A percentile compares a stretch with the other conserved stretches of the same genome.
Conservation (phyloP, 441 rosid genomes). For the Populus hybrid region DNA sequence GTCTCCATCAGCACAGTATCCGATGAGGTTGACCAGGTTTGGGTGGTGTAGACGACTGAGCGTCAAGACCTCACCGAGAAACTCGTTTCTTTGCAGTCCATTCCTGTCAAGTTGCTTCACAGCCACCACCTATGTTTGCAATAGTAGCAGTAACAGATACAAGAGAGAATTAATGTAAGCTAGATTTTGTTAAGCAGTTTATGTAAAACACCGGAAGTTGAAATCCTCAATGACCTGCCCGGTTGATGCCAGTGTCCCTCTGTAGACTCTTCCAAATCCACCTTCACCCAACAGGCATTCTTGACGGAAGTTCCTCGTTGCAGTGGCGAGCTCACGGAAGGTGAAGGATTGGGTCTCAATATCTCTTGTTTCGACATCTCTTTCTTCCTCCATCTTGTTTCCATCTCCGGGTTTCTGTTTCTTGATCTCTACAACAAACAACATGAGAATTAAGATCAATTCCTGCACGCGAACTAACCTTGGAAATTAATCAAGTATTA, state of each 20-base stretch:
- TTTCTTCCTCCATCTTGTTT: conserved; percentile 1
- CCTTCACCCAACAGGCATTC: conserved; percentile 36
- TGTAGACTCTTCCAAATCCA: conserved; percentile 58
- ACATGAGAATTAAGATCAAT: background rate
- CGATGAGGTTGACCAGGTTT: conserved; percentile 65
- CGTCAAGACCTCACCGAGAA: conserved; percentile 51
- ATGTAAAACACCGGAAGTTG: background rate
- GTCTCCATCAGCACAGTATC: conserved; percentile 94
- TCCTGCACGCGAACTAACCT: background rate
- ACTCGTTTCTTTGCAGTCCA: conserved; percentile 65
- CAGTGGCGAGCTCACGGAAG: conserved; percentile 78
- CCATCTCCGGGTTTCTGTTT: conserved; percentile 21
- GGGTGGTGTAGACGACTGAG: conserved; percentile 60
- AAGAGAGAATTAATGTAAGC: background rate
- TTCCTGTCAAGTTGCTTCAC: conserved; percentile 87
- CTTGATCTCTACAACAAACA: conserved; percentile 20
- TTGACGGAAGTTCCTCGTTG: conserved; percentile 81
- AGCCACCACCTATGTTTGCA: conserved; percentile 59
- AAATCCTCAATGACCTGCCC: conserved; percentile 44
- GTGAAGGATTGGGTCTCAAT: conserved; percentile 47
- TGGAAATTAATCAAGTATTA: background rate
- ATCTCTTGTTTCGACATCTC: conserved; percentile 13
- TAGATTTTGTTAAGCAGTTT: background rate
- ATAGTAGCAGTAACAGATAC: background rate
- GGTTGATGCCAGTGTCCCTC: conserved; percentile 55